Percentiles rank a stretch among this genome's conserved stretches.
These are phyloP conservation scores for Chaetomium sp. DNA, from an alignment of 2,329 filamentous ascomycete genomes.

Conservation along the genomic window DNA sequence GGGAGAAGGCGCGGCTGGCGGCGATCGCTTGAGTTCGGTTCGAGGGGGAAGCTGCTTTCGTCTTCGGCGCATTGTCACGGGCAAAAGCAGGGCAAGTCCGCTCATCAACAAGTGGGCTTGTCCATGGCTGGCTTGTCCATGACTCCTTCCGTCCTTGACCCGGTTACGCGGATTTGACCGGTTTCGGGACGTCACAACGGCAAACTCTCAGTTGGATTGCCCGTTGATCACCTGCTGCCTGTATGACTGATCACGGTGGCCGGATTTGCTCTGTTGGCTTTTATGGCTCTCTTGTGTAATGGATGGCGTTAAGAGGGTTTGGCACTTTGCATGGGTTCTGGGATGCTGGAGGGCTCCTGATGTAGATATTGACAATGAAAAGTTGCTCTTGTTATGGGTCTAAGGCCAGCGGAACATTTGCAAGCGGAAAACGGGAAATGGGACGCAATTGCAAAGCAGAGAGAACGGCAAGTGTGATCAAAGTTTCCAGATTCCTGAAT, in stretches of 20 bases:
- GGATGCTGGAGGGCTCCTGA: conserved; percentile 14
- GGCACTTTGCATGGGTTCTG: conserved; percentile 27
- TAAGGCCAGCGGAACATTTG: neutral
- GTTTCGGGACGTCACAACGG: neutral
- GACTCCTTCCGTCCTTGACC: conserved; percentile 13
- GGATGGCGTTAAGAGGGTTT: conserved; percentile 30
- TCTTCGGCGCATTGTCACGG: neutral
- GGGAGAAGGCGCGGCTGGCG: conserved; percentile 19
- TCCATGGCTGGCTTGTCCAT: neutral
- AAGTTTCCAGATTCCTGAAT: conserved; percentile 23
- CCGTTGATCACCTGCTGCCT: conserved; percentile 6
- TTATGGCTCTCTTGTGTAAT: conserved; percentile 29
- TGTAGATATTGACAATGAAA: conserved; percentile 27
- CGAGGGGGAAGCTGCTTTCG: neutral
- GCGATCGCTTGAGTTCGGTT: conserved; percentile 13
- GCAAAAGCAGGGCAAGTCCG: conserved; percentile 8
- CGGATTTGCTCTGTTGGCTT: conserved; percentile 21
- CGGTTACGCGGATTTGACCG: neutral
- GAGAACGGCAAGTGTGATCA: neutral
- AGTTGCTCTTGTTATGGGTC: conserved; percentile 4
- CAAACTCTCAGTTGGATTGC: conserved; percentile 10
- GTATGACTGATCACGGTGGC: neutral
- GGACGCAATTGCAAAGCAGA: neutral
- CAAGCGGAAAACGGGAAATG: neutral
- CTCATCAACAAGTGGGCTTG: conserved; percentile 10